These are phyloP conservation scores for Saccharomycopsis sp. DNA, from an alignment of 805 yeast genomes.

Conservation along the genomic window DNA sequence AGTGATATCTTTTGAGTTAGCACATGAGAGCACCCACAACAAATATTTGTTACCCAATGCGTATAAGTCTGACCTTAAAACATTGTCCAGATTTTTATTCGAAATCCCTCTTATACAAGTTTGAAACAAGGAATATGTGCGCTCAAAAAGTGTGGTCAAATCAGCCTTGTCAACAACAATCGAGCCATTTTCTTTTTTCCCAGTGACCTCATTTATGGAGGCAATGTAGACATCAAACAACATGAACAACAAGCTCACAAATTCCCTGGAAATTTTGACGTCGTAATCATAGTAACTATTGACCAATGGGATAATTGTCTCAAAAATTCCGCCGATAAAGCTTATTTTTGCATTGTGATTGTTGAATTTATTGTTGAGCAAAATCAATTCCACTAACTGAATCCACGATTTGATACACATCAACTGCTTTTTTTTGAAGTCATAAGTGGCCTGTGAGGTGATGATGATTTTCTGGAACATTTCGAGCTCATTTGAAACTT, in stretches of 20 bases:
- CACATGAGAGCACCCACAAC: conserved; percentile 33
- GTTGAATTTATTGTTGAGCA: conserved; percentile 42
- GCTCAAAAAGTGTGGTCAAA: conserved; percentile 32
- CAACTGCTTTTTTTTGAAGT: conserved; percentile 45
- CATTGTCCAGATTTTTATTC: conserved; percentile 57
- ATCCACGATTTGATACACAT: conserved; percentile 75
- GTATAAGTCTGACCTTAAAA: conserved; percentile 72
- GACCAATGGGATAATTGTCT: conserved; percentile 64
- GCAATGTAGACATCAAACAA: conserved; percentile 46
- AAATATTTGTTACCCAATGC: conserved; percentile 61
- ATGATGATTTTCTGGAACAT: conserved; percentile 31
- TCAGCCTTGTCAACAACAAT: too few relatives aligned
- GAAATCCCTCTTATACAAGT: conserved; percentile 67
- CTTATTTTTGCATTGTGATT: conserved; percentile 23
- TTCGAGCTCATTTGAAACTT: conserved; percentile 23
- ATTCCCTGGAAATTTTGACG: conserved; percentile 58
- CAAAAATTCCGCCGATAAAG: conserved; percentile 70
- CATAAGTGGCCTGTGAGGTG: conserved; percentile 38
- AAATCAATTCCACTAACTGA: conserved; percentile 62
- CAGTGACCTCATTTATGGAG: neutral
- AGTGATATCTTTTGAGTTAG: conserved; percentile 24
- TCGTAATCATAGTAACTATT: conserved; percentile 65
- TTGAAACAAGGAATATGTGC: conserved; percentile 61
- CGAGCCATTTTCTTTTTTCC: conserved; percentile 31
- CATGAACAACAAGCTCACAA: conserved; percentile 67